Conservation (phyloP, 257 asterid genomes). For the Penstemon eatonii region DNA sequence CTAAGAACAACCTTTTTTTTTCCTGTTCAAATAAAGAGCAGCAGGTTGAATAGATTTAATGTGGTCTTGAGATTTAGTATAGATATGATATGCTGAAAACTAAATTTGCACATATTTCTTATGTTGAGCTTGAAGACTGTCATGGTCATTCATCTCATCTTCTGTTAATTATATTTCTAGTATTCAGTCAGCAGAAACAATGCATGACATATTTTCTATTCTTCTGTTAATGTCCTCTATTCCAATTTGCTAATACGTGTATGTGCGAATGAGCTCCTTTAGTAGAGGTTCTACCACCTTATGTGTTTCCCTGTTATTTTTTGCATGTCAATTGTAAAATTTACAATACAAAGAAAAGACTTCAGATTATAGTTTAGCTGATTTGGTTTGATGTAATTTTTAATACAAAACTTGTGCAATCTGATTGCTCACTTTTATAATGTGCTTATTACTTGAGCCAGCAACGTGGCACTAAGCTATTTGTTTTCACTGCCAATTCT, state of each 20-base stretch:
- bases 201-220: not conserved
- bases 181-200: slow-evolving; percentile 1
- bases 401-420: slow-evolving; percentile 4
- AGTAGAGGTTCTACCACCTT: slow-evolving; percentile 20
- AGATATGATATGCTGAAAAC: not conserved
- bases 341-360: slow-evolving; percentile 9
- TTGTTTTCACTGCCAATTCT: slow-evolving; percentile 23
- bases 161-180: slow-evolving; percentile 8
- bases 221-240: slow-evolving; percentile 2
- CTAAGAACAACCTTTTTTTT: not conserved
- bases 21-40: not conserved
- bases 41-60: slow-evolving; percentile 10
- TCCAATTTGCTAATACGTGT: slow-evolving; percentile 6
- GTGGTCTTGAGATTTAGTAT: slow-evolving; percentile 12
- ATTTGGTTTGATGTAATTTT: slow-evolving; percentile 12
- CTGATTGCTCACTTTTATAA: slow-evolving; percentile 4
- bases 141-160: slow-evolving; percentile 2
- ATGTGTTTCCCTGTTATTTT: slow-evolving; percentile 16
- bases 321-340: not conserved
- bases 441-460: slow-evolving; percentile 19
- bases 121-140: slow-evolving; percentile 11
- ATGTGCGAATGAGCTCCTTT: slow-evolving; percentile 21
- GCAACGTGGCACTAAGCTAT: slow-evolving; percentile 16
- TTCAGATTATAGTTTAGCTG: slow-evolving; percentile 3
- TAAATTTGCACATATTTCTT: not conserved